A percentile compares a stretch with the other conserved stretches of the same genome.
These are phyloP conservation scores for Corymbia citriodora DNA, from an alignment of 441 rosid genomes.

Conservation along the genomic window DNA sequence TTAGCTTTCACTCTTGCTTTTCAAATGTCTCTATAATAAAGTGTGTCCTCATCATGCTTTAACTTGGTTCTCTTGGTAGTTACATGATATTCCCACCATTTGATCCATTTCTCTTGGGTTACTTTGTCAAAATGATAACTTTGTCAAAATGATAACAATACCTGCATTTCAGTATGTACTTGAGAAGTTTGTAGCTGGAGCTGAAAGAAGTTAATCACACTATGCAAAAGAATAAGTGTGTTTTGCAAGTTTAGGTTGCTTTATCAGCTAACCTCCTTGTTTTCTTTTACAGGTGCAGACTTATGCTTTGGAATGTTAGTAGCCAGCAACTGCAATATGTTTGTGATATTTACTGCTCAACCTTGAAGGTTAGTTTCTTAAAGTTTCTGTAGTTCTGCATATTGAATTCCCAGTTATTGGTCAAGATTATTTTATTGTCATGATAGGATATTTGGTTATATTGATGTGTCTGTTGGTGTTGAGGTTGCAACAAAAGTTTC, in stretches of 20 bases:
- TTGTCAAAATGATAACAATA: not conserved
- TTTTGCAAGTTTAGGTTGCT: not conserved
- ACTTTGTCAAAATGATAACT: not conserved
- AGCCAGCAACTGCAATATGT: not conserved
- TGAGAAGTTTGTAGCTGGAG: not conserved
- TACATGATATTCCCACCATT: not conserved
- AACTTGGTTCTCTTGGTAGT: not conserved
- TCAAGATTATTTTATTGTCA: not conserved
- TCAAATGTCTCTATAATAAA: not conserved
- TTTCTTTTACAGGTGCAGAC: constrained; percentile 48
- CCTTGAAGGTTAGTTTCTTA: not conserved
- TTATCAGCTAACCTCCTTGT: not conserved
- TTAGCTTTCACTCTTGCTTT: not conserved
- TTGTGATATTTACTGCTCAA: not conserved
- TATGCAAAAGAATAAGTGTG: not conserved
- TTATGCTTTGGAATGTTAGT: constrained; percentile 62
- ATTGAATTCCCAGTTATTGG: not conserved
- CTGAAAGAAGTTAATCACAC: not conserved
- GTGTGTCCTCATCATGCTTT: not conserved
- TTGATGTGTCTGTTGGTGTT: not conserved
- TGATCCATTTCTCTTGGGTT: not conserved
- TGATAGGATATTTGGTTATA: not conserved
- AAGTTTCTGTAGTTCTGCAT: not conserved
- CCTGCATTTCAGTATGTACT: not conserved
- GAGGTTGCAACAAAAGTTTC: not conserved